phyloP scores from a whole-genome alignment of 306 rosid species.

The Aeschynomene evenia region DNA sequence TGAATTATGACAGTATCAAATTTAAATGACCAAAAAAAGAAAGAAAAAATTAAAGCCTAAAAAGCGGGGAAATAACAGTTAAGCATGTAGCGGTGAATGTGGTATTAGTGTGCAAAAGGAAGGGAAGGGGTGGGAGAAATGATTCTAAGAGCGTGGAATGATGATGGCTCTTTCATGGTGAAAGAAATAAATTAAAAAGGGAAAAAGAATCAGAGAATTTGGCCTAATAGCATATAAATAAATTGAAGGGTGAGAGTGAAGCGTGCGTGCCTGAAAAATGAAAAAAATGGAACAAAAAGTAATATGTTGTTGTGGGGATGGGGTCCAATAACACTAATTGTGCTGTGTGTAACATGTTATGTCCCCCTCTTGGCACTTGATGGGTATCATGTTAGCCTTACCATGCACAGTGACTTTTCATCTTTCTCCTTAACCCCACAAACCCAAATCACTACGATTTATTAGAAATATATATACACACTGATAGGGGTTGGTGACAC shows the following conservation, averaged over 20 bases:
- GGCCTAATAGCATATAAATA: constrained; percentile 16
- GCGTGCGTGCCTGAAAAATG: constrained; percentile 61
- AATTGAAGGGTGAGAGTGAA: constrained; percentile 20
- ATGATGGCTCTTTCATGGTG: constrained; percentile 53
- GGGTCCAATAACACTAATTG: constrained; percentile 56
- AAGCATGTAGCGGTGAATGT: constrained; percentile 19
- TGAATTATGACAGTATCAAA: constrained; percentile 24
- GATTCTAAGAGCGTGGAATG: constrained; percentile 71
- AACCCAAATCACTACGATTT: not conserved
- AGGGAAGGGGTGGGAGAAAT: constrained; percentile 51
- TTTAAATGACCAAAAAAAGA: constrained; percentile 3
- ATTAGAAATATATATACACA: too few relatives aligned
- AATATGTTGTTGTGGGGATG: constrained; percentile 21
- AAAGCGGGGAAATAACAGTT: constrained; percentile 12
- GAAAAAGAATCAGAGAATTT: constrained; percentile 34
- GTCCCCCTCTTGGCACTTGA: constrained; percentile 60
- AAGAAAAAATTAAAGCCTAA: constrained; percentile 7
- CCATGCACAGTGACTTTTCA: constrained; percentile 12
- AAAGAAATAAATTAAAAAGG: constrained; percentile 6
- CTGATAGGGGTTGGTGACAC: not conserved
- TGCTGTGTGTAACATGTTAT: constrained; percentile 51
- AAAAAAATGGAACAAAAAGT: constrained; percentile 21
- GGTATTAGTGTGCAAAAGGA: constrained; percentile 24
- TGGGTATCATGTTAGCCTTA: constrained; percentile 44
- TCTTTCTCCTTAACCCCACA: constrained; percentile 14